These are phyloP conservation scores for Angomonas ambiguus DNA, from an alignment of 208 protist species.

Conservation along the genomic window DNA sequence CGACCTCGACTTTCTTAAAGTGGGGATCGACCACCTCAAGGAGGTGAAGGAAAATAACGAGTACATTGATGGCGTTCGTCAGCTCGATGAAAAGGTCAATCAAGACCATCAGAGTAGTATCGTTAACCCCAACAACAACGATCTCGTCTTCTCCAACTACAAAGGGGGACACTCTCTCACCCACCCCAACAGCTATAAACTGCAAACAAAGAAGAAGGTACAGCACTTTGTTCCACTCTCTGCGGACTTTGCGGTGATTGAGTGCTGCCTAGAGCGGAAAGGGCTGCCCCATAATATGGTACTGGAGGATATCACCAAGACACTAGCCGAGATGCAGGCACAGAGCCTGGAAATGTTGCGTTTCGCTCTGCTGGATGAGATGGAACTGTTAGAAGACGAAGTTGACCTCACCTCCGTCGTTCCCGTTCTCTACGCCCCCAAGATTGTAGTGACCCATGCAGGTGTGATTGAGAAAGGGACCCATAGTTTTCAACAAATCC, in stretches of 20 bases:
- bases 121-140: background rate
- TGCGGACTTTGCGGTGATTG: conserved; percentile 72
- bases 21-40: conserved; percentile 56
- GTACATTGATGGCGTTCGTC: conserved; percentile 42
- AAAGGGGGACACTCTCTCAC: conserved; percentile 6
- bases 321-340: conserved; percentile 64
- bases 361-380: conserved; percentile 48
- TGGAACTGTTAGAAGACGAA: conserved; percentile 17
- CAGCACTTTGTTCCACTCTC: conserved; percentile 41
- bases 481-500: conserved; percentile 80
- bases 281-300: conserved; percentile 83
- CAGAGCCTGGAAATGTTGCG: conserved; percentile 65
- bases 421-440: conserved; percentile 83
- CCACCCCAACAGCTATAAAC: background rate
- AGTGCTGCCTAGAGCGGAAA: conserved; percentile 76
- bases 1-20: conserved; percentile 77
- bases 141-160: background rate
- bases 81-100: conserved; percentile 25
- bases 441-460: conserved; percentile 72
- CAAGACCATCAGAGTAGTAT: background rate
- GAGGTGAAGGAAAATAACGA: conserved; percentile 43
- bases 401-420: conserved; percentile 21
- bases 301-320: conserved; percentile 71
- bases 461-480: conserved; percentile 77
- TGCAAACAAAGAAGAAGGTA: conserved; percentile 11